Evolutionary conservation across 1,139 yeast genomes (phyloP), one percentile per base, ranked within the genome.

Genomic region (Arxiozyma heterogenica): DNA sequence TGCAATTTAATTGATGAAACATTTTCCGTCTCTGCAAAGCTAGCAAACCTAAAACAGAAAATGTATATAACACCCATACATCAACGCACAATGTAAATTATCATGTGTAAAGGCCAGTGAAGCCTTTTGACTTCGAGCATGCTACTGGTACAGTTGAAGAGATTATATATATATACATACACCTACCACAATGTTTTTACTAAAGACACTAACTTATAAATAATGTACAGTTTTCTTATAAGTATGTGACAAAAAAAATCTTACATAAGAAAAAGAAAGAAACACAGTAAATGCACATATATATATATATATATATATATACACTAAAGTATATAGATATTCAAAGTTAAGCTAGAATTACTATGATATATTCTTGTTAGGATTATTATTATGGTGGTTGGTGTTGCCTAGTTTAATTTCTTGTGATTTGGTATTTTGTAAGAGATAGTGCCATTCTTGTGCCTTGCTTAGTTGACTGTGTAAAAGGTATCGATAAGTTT

Each of bases 191-290:
- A 27, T 6, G 2, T 27, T 27, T 27, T 7, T 27, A 27, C 9
- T 5, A 27, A 27, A 27, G 11, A 7, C 30, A 46, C 48, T 42
- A 34, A 9, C 21, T 46, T 22, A 46, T 34, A 46, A 46, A 46
- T 46, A 46, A 34, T 46, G 38, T 46, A 46, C 49, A 46, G 42
- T 46, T 46, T 46, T 41, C 12, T 15, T 34, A 4, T 46, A 41
- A 41, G 49, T 46, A 46, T 46, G 49, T 46, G 8, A 34, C 39
- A 34, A 34, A 34, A 34, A 30, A 22, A 27, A 27, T 27, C 30
- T 21, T 38, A 34, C 39, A 46, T 46, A 46, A 41, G 18, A 41
- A 46, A 46, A 15, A 18, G 23, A 22, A 5, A 18, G 41, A 17
- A 30, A 45, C 48, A 30, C 48, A 20, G 22, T 5, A 45, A 18